Evolutionary conservation across 805 yeast species (phyloP), one percentile per base, ranked within the genome.

Genomic region (Candida caryicola): DNA sequence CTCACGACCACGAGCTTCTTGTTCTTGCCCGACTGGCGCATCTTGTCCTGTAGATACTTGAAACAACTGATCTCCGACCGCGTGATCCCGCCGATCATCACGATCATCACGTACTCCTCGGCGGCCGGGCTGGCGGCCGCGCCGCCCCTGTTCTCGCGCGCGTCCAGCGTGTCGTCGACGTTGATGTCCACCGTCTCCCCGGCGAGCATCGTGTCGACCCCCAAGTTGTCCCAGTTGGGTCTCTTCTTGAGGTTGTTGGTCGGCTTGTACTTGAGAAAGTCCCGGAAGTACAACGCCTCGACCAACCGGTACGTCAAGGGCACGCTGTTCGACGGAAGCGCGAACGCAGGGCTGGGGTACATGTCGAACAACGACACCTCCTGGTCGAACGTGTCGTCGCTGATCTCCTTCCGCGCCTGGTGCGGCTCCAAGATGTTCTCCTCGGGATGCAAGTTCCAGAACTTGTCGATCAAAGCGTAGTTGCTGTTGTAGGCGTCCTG

Each of bases 81-180:
- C 0, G 97, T 87, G 5, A 90, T 65, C 0, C 99, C 98, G 10
- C 98, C 98, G 29, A 90, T 52, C 44, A 83, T 61, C 5, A 80
- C 76, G 36, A 86, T 49, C 43, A 87, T 52, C 42, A 60, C 37
- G 55, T 62, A 38, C 37, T 62, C 54, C 2, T 43, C 44, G 9
- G 29, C 29, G 35, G 44, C 31, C 17, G 30, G 9, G 17, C 60
- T 57, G 2, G 52, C 43, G 4, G 48, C 36, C 3, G 19, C 21
- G 8, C n/a, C 23, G 6, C 18, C 17, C 45, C 34, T 39, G 53
- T 46, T 9, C 50, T 33, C 42, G 29, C 51, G 46, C 23, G 41
- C 41, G 26, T 57, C 55, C 52, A 47, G 54, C 15, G 46, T 50
- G 37, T 57, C 63, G 32, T 55, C 52, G 2, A 65, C n/a, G 39